Percentiles rank a stretch among this genome's conserved stretches.
These are phyloP conservation scores for Sarcodon sp. DNA, from an alignment of 768 basidiomycete genomes.

Conservation along the genomic window DNA sequence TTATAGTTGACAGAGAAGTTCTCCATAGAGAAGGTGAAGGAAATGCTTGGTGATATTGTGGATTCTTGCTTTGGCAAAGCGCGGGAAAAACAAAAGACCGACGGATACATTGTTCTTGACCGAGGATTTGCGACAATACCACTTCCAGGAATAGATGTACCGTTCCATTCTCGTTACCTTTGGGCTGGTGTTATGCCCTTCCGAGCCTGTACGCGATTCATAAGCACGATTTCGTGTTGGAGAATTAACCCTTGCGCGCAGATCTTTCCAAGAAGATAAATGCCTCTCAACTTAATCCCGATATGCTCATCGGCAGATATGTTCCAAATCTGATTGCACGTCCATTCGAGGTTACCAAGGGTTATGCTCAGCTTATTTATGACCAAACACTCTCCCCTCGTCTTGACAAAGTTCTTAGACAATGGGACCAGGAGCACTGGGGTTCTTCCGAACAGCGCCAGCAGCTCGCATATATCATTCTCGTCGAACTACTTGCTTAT, in stretches of 20 bases:
- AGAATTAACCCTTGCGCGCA: conserved; percentile 15
- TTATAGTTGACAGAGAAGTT: conserved; percentile 74
- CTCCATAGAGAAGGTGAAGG: conserved; percentile 87
- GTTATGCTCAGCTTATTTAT: conserved; percentile 91
- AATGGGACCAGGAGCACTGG: conserved; percentile 92
- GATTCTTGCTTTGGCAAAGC: conserved; percentile 69
- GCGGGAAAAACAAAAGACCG: conserved; percentile 61
- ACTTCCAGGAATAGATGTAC: conserved; percentile 94
- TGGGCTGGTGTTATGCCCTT: conserved; percentile 99
- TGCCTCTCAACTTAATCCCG: conserved; percentile 80
- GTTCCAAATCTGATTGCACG: conserved; percentile 93
- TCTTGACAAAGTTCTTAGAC: conserved; percentile 87
- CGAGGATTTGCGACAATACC: conserved; percentile 96
- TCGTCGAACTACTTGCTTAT: conserved; percentile 94
- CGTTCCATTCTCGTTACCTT: conserved; percentile 98
- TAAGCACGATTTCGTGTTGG: neutral
- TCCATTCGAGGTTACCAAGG: conserved; percentile 71
- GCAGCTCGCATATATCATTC: conserved; percentile 88
- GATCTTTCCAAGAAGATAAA: conserved; percentile 99
- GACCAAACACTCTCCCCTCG: conserved; percentile 94
- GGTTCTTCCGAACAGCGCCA: conserved; percentile 70
- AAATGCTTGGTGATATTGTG: conserved; percentile 90
- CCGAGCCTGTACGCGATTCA: conserved; percentile 70
- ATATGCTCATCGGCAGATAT: conserved; percentile 89
- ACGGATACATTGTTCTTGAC: conserved; percentile 89